Evolutionary conservation across 1,284 basidiomycete species (phyloP), one percentile per base, ranked within the genome.

Genomic region (Mycosarcoma mackinlayi): DNA sequence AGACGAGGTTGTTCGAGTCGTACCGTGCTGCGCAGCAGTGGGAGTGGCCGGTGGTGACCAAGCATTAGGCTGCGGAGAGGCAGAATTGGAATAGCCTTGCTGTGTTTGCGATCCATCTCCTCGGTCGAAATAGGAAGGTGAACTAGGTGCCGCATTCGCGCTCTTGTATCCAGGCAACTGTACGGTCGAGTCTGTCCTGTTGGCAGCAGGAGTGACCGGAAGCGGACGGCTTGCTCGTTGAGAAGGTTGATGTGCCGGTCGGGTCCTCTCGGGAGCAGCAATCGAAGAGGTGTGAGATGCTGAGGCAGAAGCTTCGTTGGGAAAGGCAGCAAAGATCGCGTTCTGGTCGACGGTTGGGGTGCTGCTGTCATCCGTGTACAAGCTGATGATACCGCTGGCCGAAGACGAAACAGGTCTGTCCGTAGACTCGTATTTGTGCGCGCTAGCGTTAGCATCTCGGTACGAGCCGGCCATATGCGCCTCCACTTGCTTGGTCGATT

Each of bases 361-460:
- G 18, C 52, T 42, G 23, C 25, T 19, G 21, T 66, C 71, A 13
- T 70, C 62, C 3, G 63, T 62, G 35, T 75, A 75, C 39, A 75
- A 34, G 58, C 67, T 75, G 53, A 75, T 75, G 54, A 75, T 75
- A 25, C 67, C 73, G 27, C 63, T 72, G 10, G 73, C 73, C 0
- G 73, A 68, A 9, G 63, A 64, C 1, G 69, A 72, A 13, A 64
- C 59, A 14, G 69, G 69, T 23, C 69, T 60, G 30, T 47, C 39
- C 2, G 33, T 8, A 4, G 49, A 6, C 13, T 57, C 63, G 10
- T 18, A 42, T 25, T 37, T 10, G 30, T 47, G 57, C 1, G 33
- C 16, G 18, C 19, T 30, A 1, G 41, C 6, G 8, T 13, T 28
- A 31, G n/a, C n/a, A n/a, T n/a, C n/a, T n/a, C 13, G 48, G 23